A percentile compares a stretch with the other conserved stretches of the same genome.
phyloP scores from a whole-genome alignment of 75 land plant genomes.

The Selaginella moellendorffii region DNA sequence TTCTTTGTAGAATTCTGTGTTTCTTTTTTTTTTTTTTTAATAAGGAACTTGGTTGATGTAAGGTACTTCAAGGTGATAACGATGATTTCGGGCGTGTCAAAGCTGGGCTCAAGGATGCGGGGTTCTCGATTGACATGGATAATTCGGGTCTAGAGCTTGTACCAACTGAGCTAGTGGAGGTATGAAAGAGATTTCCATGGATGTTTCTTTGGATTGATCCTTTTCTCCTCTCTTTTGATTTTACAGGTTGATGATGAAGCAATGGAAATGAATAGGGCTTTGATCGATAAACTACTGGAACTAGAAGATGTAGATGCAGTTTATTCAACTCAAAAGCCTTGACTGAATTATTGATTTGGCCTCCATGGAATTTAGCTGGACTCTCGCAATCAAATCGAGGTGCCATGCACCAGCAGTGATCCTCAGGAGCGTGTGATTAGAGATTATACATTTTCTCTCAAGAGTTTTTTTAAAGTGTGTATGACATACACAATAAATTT shows the following conservation, averaged over 20 bases:
- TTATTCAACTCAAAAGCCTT: conserved; percentile 74
- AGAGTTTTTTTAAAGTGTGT: too few relatives aligned
- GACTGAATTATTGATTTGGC: too few relatives aligned
- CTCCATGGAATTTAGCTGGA: too few relatives aligned
- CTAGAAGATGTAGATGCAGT: conserved; percentile 98
- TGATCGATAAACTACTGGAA: conserved; percentile 69
- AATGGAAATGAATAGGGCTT: conserved; percentile 72
- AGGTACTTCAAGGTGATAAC: conserved; percentile 69
- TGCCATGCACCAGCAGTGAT: too few relatives aligned
- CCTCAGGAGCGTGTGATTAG: too few relatives aligned
- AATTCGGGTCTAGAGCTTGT: conserved; percentile 60
- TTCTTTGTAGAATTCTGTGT: neutral
- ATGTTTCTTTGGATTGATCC: too few relatives aligned
- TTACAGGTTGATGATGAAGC: conserved; percentile 92
- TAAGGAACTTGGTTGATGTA: too few relatives aligned
- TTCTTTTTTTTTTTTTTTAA: neutral
- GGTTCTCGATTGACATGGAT: conserved; percentile 59
- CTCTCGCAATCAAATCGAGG: too few relatives aligned
- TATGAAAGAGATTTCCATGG: too few relatives aligned
- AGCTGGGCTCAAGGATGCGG: conserved; percentile 51
- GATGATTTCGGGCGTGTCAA: conserved; percentile 43
- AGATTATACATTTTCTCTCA: too few relatives aligned
- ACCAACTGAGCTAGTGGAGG: conserved; percentile 59
- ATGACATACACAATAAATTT: too few relatives aligned
- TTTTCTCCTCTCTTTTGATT: too few relatives aligned